phyloP scores from a whole-genome alignment of 1,284 basidiomycete species.

The Ceratobasidium theobromae region DNA sequence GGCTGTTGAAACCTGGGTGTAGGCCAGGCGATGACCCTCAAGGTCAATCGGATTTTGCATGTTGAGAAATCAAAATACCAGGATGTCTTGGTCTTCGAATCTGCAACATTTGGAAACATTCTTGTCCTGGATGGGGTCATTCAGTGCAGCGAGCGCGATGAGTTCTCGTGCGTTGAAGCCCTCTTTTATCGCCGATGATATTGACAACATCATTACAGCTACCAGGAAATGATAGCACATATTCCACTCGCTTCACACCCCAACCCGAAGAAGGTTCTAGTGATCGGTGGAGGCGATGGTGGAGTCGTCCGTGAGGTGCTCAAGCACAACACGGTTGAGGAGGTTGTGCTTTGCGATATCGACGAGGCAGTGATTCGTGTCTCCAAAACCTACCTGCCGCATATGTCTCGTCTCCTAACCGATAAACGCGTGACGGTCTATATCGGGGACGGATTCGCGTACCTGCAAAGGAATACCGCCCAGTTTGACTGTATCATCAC shows the following conservation, averaged over 20 bases:
- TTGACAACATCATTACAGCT: conserved; percentile 53
- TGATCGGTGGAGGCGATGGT: conserved; percentile 96
- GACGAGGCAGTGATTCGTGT: conserved; percentile 98
- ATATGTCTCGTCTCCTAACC: conserved; percentile 86
- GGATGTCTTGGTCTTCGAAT: conserved; percentile 95
- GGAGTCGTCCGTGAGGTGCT: conserved; percentile 97
- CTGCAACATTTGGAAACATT: conserved; percentile 93
- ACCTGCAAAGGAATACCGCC: conserved; percentile 85
- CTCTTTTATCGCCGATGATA: neutral
- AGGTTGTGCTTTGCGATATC: conserved; percentile 96
- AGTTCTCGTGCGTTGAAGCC: conserved; percentile 88
- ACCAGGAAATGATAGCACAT: conserved; percentile 99
- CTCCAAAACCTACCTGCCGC: conserved; percentile 89
- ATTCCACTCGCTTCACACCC: conserved; percentile 94
- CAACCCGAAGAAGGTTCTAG: conserved; percentile 93
- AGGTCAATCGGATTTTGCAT: conserved; percentile 95
- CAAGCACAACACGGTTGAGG: conserved; percentile 89
- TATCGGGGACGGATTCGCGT: conserved; percentile 97
- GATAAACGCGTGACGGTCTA: conserved; percentile 85
- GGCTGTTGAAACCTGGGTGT: conserved; percentile 34
- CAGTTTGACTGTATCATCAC: conserved; percentile 99
- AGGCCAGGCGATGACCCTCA: conserved; percentile 90
- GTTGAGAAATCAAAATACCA: conserved; percentile 91
- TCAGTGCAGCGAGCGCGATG: conserved; percentile 96
- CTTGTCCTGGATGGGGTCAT: conserved; percentile 95